phyloP scores from a whole-genome alignment of 1,284 basidiomycete species.

The Singerocomus inundabilis region DNA sequence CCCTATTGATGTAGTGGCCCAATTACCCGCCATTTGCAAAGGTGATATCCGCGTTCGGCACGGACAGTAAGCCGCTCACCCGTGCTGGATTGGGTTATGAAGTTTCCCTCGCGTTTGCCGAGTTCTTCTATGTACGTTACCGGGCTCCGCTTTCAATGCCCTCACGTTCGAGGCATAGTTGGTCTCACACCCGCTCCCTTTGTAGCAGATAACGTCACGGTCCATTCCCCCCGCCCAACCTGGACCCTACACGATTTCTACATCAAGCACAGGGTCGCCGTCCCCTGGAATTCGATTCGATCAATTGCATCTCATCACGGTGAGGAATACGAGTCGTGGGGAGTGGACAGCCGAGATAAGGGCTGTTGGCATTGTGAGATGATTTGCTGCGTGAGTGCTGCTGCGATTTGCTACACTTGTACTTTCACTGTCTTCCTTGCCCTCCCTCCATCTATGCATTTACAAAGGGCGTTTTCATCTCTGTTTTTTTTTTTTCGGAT shows the following conservation, averaged over 20 bases:
- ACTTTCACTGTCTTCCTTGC: slow-evolving; percentile 9
- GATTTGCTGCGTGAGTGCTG: too few relatives aligned
- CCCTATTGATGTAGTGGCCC: slow-evolving; percentile 22
- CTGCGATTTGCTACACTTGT: too few relatives aligned
- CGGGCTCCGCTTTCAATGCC: background rate
- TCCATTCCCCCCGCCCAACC: slow-evolving; percentile 9
- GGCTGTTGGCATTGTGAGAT: slow-evolving; percentile 4
- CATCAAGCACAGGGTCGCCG: slow-evolving; percentile 7
- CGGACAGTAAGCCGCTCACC: slow-evolving; percentile 18
- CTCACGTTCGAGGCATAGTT: background rate
- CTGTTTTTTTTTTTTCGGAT: background rate
- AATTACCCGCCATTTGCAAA: slow-evolving; percentile 28
- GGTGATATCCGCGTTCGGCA: slow-evolving; percentile 24
- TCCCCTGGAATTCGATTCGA: slow-evolving; percentile 24
- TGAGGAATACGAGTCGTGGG: slow-evolving; percentile 29
- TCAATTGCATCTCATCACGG: slow-evolving; percentile 24
- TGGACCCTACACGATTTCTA: slow-evolving; percentile 25
- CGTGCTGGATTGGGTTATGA: slow-evolving; percentile 28
- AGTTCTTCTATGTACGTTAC: slow-evolving; percentile 30
- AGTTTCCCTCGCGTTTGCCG: slow-evolving; percentile 32
- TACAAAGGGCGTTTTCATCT: background rate
- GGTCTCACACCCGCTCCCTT: slow-evolving; percentile 5
- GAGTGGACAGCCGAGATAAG: slow-evolving; percentile 30
- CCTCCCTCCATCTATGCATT: background rate
- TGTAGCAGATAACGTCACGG: slow-evolving; percentile 21